Evolutionary conservation across 2,329 filamentous ascomycete genomes (phyloP).

Genomic region (Tolypocladium nubicola): DNA sequence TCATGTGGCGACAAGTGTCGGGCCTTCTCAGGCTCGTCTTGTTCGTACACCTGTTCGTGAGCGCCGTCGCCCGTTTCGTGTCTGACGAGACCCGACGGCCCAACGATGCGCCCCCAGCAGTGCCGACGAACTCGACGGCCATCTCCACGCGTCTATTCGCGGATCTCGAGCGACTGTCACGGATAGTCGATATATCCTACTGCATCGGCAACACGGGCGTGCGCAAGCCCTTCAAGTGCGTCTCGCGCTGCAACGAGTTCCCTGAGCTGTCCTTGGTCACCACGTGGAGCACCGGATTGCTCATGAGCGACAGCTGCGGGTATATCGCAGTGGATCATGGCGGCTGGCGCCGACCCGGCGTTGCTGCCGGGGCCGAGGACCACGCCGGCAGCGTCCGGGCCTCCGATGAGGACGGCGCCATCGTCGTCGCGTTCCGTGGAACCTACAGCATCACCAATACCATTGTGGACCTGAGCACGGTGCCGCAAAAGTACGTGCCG

Average conservation of each 20-base stretch:
- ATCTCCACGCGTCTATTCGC: slow-evolving; percentile 59
- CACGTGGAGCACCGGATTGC: slow-evolving; percentile 82
- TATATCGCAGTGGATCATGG: slow-evolving; percentile 81
- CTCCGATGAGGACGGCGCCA: slow-evolving; percentile 24
- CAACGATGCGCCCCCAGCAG: too few species aligned
- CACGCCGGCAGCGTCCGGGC: slow-evolving; percentile 9
- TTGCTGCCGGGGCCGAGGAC: not conserved
- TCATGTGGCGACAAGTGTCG: not conserved
- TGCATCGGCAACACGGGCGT: slow-evolving; percentile 84
- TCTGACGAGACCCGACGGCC: not conserved
- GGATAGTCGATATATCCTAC: slow-evolving; percentile 88
- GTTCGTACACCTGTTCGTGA: not conserved
- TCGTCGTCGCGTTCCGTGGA: slow-evolving; percentile 84
- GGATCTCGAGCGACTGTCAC: slow-evolving; percentile 77
- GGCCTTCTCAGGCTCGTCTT: not conserved
- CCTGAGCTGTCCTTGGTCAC: slow-evolving; percentile 65
- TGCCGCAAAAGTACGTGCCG: slow-evolving; percentile 83
- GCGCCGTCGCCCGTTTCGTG: not conserved
- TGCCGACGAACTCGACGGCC: slow-evolving; percentile 1
- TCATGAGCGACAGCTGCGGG: slow-evolving; percentile 85
- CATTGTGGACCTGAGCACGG: slow-evolving; percentile 77
- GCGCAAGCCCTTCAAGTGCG: slow-evolving; percentile 71
- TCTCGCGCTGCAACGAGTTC: slow-evolving; percentile 78
- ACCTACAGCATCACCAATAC: slow-evolving; percentile 93
- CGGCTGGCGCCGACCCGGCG: slow-evolving; percentile 10